These are phyloP conservation scores for Geotrichum fermentans DNA, from an alignment of 1,139 yeast genomes.

Conservation along the genomic window DNA sequence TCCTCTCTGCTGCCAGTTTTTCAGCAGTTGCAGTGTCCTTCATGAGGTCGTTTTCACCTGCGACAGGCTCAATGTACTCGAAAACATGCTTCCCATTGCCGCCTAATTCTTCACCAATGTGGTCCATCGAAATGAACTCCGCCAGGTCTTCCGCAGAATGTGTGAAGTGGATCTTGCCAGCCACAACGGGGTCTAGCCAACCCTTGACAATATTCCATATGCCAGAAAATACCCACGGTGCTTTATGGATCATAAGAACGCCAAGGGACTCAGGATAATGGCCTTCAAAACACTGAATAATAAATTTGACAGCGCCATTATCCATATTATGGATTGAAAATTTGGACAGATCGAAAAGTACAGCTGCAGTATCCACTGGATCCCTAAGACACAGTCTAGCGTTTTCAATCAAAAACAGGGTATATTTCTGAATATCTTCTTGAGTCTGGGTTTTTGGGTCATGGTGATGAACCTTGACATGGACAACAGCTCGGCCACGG, in stretches of 20 bases:
- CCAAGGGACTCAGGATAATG: conserved; percentile 86
- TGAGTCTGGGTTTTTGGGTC: conserved; percentile 64
- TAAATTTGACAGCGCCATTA: conserved; percentile 71
- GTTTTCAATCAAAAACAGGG: conserved; percentile 64
- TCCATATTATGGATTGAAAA: conserved; percentile 80
- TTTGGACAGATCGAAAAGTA: conserved; percentile 69
- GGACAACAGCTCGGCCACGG: conserved; percentile 62
- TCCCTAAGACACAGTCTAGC: conserved; percentile 58
- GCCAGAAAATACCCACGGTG: conserved; percentile 86
- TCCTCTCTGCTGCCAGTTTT: conserved; percentile 45
- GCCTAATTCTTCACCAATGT: conserved; percentile 60
- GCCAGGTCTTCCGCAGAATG: conserved; percentile 55
- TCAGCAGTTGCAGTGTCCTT: conserved; percentile 44
- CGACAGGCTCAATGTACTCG: conserved; percentile 52
- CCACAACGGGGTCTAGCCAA: conserved; percentile 88
- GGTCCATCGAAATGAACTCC: conserved; percentile 48
- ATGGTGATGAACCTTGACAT: conserved; percentile 66
- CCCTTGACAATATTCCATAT: conserved; percentile 79
- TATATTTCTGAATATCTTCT: conserved; percentile 61
- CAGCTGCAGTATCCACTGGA: conserved; percentile 65
- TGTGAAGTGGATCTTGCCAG: conserved; percentile 72
- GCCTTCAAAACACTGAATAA: conserved; percentile 73
- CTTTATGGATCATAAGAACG: conserved; percentile 68
- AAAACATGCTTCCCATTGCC: conserved; percentile 57
- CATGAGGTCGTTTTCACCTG: conserved; percentile 44